Conservation (phyloP, 2,329 filamentous ascomycete genomes). For the Pseudopithomyces maydicus region DNA sequence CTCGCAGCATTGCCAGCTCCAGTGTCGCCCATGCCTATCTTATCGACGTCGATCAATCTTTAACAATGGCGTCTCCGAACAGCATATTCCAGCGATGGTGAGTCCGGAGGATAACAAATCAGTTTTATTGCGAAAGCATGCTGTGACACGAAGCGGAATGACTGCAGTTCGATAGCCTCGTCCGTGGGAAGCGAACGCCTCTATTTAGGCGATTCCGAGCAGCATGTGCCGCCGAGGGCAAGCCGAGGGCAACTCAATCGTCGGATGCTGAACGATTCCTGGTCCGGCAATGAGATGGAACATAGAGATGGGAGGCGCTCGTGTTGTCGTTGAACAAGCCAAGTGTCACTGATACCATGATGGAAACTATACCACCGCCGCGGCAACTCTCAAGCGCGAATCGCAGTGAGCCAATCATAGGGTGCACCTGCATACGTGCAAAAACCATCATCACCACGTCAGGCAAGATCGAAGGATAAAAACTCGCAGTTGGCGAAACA, state of each 20-base stretch:
- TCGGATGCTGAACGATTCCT: background rate
- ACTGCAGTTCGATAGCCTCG: too few species aligned
- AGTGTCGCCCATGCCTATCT: too few species aligned
- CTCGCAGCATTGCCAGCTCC: background rate
- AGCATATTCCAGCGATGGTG: background rate
- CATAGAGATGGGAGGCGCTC: background rate
- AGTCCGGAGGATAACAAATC: too few species aligned
- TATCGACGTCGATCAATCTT: background rate
- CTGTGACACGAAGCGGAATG: too few species aligned
- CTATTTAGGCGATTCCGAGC: background rate
- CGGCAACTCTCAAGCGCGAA: background rate
- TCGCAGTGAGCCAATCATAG: background rate
- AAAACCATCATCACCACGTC: background rate
- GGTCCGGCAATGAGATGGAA: background rate
- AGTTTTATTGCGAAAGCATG: too few species aligned
- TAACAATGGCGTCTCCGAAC: background rate
- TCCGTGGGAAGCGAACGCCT: background rate
- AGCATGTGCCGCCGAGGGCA: background rate
- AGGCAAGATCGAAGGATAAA: too few species aligned
- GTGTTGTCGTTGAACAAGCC: background rate
- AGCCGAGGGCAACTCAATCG: background rate
- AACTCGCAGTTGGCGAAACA: too few species aligned
- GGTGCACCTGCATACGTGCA: background rate
- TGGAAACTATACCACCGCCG: background rate
- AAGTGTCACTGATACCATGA: background rate